Conservation (phyloP, 179 eudicot species). For the Spinacia oleracea region DNA sequence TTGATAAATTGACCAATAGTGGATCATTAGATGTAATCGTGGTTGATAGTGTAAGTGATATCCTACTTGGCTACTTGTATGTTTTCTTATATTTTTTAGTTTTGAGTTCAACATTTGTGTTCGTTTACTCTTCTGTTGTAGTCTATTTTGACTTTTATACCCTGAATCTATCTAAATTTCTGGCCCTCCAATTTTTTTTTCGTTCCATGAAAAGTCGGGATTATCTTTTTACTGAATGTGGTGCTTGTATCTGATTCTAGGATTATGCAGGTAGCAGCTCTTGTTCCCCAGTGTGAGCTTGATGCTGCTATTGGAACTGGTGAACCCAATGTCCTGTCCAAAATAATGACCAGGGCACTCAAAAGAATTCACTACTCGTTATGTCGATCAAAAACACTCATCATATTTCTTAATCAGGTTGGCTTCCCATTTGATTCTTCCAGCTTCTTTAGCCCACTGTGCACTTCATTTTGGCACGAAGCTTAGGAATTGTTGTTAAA, state of each 20-base stretch:
- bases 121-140: background rate
- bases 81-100: slow-evolving; percentile 9
- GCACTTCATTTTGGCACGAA: background rate
- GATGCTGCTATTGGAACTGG: slow-evolving; percentile 46
- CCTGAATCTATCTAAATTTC: background rate
- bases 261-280: slow-evolving; percentile 90
- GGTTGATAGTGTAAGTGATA: slow-evolving; percentile 83
- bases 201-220: background rate
- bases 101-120: background rate
- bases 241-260: slow-evolving; percentile 25
- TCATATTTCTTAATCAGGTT: slow-evolving; percentile 94
- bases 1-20: slow-evolving; percentile 86
- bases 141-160: background rate
- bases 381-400: slow-evolving; percentile 70
- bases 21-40: slow-evolving; percentile 89
- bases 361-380: slow-evolving; percentile 79
- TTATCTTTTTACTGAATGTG: background rate
- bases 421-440: background rate
- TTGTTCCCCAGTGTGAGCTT: slow-evolving; percentile 77
- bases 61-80: background rate
- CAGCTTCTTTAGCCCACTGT: background rate
- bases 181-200: slow-evolving; percentile 3
- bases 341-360: slow-evolving; percentile 80
- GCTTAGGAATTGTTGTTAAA: too few species aligned
- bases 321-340: slow-evolving; percentile 40